Evolutionary conservation across 2,329 filamentous ascomycete genomes (phyloP).

Genomic region (Fusarium continuum): DNA sequence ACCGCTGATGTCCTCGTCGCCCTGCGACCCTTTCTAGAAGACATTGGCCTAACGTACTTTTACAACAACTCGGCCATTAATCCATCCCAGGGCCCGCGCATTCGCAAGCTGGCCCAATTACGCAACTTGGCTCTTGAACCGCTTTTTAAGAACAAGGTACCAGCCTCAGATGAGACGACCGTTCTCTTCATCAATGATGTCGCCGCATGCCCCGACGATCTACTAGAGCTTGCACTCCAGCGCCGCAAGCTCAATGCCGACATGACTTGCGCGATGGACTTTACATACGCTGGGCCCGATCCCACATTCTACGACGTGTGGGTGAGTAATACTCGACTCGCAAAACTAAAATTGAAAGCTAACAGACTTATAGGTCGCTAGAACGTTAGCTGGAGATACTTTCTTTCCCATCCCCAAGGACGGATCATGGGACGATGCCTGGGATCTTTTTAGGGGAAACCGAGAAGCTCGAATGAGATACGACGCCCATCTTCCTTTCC

Average conservation of each 20-base stretch:
- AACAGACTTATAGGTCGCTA: conserved; percentile 51
- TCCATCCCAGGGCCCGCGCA: conserved; percentile 55
- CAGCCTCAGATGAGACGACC: conserved; percentile 50
- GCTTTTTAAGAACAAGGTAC: conserved; percentile 45
- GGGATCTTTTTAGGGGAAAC: conserved; percentile 64
- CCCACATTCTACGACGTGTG: conserved; percentile 67
- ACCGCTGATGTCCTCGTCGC: conserved; percentile 60
- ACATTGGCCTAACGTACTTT: conserved; percentile 53
- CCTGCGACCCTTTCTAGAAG: conserved; percentile 52
- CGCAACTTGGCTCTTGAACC: conserved; percentile 63
- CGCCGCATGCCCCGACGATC: conserved; percentile 61
- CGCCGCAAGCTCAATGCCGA: conserved; percentile 56
- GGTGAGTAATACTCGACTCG: neutral
- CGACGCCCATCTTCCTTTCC: conserved; percentile 56
- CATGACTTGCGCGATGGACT: conserved; percentile 69
- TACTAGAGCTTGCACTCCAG: conserved; percentile 65
- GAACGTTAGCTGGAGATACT: conserved; percentile 61
- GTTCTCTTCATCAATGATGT: conserved; percentile 66
- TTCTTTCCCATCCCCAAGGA: conserved; percentile 65
- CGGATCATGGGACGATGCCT: conserved; percentile 59
- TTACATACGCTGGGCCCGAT: conserved; percentile 56
- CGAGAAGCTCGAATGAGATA: conserved; percentile 49
- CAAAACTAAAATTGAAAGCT: neutral
- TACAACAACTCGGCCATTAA: conserved; percentile 55
- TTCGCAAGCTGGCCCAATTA: conserved; percentile 58